Base-by-base conservation (phyloP, 768 basidiomycete species). In the Kwoniella europaea region DNA sequence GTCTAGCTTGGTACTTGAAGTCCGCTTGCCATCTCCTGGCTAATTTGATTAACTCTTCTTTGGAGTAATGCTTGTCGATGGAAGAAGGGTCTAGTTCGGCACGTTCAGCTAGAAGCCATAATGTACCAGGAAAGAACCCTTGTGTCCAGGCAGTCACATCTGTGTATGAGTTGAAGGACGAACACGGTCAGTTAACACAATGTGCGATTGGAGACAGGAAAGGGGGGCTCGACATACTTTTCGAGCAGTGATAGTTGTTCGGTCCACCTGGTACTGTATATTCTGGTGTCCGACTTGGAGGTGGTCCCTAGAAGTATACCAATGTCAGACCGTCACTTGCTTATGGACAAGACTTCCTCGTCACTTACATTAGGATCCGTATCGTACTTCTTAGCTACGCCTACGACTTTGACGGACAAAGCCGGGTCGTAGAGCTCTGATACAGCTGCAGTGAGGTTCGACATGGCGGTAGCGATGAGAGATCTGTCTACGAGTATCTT, bases 331-430 rank as follows among this genome's bases (percentile, higher is more conserved):
- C 35, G 35, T 35, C 7, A 35, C 35, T 35, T 35, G 35, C 35
- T 35, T 35, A 35, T 35, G 35, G 35, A 35, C 20, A 3, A 22
- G 55, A 29, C 69, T 27, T 18, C 35, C 29, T 16, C 13, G 41
- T 54, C 42, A 46, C 79, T 73, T 50, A 80, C 79, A 22, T 78
- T 72, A 0, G 75, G 76, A 58, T 50, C 44, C 20, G 41, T 41
- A 43, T 78, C 69, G 56, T 80, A 80, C 63, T 80, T 80, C 67
- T 78, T 78, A 10, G 79, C 79, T 10, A 78, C 79, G 24, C 71
- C 79, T 22, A 78, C 72, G 9, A 78, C 67, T 67, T 80, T 80
- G 56, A 80, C 44, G 13, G 69, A 67, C 35, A 76, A n/a, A n/a
- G 65, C 65, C 13, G 78, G 75, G 52, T 79, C 75, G 56, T 69